A percentile compares a stretch with the other conserved stretches of the same genome.
phyloP scores from a whole-genome alignment of 2,329 filamentous ascomycete species.

The Ophiocordyceps camponoti-rufipedis region DNA sequence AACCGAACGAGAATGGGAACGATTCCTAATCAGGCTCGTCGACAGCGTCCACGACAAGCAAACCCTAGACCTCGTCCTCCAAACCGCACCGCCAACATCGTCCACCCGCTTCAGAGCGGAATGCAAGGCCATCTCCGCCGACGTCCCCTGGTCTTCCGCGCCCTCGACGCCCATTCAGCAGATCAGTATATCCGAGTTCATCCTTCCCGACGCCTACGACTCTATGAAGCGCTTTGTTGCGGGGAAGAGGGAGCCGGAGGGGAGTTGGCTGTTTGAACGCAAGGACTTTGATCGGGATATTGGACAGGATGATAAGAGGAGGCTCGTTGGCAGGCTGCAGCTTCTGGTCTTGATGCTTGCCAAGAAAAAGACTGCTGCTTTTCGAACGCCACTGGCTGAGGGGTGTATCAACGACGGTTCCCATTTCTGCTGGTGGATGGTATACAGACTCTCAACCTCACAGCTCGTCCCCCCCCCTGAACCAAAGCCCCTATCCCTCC shows the following conservation, averaged over 20 bases:
- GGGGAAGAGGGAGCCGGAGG: neutral
- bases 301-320: neutral
- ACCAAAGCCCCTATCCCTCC: neutral
- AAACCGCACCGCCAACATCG: neutral
- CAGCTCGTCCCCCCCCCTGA: no score
- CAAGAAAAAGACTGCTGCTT: neutral
- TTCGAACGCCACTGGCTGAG: neutral
- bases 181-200: neutral
- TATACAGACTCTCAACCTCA: neutral
- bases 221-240: neutral
- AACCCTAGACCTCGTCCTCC: neutral
- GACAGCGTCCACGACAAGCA: neutral
- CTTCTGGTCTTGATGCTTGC: neutral
- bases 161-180: neutral
- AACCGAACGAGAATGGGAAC: neutral
- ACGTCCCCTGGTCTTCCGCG: neutral
- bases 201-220: neutral
- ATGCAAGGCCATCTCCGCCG: neutral
- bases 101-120: neutral
- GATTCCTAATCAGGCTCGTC: neutral
- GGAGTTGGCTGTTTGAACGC: neutral
- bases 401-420: neutral
- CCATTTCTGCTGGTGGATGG: neutral
- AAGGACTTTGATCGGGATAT: neutral
- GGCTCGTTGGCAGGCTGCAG: neutral